Evolutionary conservation across 2,329 filamentous ascomycete species (phyloP), one percentile per base, ranked within the genome.

Genomic region (Graphium sp.): DNA sequence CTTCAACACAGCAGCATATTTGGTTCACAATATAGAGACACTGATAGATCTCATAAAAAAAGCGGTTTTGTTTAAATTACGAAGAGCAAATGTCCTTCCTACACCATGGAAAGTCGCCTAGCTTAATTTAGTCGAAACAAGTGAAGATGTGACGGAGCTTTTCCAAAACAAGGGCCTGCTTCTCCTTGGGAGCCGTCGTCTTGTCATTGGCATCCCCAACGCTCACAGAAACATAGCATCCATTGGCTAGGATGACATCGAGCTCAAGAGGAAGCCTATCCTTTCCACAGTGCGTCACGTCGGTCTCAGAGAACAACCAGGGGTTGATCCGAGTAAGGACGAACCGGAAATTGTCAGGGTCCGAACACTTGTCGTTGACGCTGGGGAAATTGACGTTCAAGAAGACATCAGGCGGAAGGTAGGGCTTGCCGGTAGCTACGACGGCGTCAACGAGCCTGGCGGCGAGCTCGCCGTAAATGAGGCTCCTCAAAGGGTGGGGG

Each of bases 301-400:
- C 75, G 2, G 50, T 52, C 1, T 50, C 44, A 17, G 60, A 58
- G 32, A 71, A 49, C 30, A 70, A 46, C 3, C 69, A 55, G 19
- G 55, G 48, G 43, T 71, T 64, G 41, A 81, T 68, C 12, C 74
- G 58, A 26, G 57, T 71, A 18, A 80, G 49, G 5, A 80, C 64
- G 46, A 67, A 82, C 39, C 61, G 59, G 56, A 77, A 76, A 30
- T 72, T 50, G 18, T 50, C 49, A 0, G 60, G 45, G 14, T 53
- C 50, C 9, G 51, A 56, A 49, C 75, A 80, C 29, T 47, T 44
- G 5, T 50, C 47, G 2, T 43, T 49, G 1, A 67, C 61, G 32
- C 56, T 47, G 5, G 69, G 68, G 40, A 76, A 77, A 50, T 81
- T 81, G 39, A 81, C 72, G 38, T 80, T 81, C 18, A 81, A 58